Base-by-base conservation (phyloP, 352 stramenopile species). In the Phytopythium helicoides region DNA sequence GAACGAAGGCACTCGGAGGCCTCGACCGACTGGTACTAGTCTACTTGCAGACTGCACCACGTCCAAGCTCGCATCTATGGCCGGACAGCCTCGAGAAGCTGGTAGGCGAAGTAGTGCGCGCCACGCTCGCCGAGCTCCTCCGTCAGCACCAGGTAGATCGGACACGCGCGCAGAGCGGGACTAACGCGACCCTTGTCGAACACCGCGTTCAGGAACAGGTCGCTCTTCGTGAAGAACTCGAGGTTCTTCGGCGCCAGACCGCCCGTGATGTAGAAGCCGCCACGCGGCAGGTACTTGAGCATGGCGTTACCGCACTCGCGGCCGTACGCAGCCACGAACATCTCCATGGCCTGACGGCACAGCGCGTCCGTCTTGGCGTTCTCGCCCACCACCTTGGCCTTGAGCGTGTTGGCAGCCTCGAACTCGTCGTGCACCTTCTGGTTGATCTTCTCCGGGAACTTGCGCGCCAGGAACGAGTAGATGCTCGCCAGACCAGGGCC, bases 211-310 rank as follows among this genome's bases (percentile, higher is more conserved):
- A 90, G 72, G 69, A 96, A 92, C 37, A 76, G 60, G 19, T 67
- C 58, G 50, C 64, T 64, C 64, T 82, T 80, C 33, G 71, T 81
- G 66, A 99, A 98, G 56, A 91, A 94, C 59, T 95, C 74, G 38
- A 99, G 78, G 71, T 99, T 98, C 74, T 99, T 99, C 1, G 90
- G 90, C 18, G 97, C 97, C 22, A 99, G 81, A 26, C 96, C 97
- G 31, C 97, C 97, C 14, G 94, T 97, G 48, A 99, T 90, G 85
- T 98, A 99, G 53, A 99, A 89, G 19, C 97, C 97, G 65, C 96
- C 96, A 33, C 86, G 95, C 22, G 96, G 96, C 50, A 98, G 85
- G 52, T 94, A 98, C 71, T 98, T 98, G 53, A 99, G 82, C 52
- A 87, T 89, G 41, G 88, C 83, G 62, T 87, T 95, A 23, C 97